Evolutionary conservation across 1,284 basidiomycete genomes (phyloP), one percentile per base, ranked within the genome.

Genomic region (Leccinum angustisporum): DNA sequence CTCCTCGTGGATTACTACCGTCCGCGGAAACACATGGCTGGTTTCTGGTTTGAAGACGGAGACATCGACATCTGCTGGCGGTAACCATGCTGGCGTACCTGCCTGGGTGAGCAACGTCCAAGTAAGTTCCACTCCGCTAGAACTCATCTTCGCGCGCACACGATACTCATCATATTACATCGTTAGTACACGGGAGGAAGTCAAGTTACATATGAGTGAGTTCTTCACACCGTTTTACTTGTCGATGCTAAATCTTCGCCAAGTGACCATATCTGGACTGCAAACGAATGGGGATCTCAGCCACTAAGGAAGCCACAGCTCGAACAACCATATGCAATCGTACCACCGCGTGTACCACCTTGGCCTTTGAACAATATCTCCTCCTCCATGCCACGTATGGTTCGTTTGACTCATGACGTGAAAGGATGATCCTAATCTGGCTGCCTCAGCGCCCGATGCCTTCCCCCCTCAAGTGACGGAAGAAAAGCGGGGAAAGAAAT

Each of bases 371-470:
- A 63, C 61, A 67, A 73, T 33, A 72, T 74, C 16, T 59, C 71
- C 5, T 65, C 72, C 13, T 68, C 73, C 14, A 73, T 73, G 72
- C 74, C 73, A 56, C 72, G 74, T 73, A 74, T 58, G 61, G 58
- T 36, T 60, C 54, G 48, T 63, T 57, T 50, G 7, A 7, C 27
- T 60, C 31, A n/a, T 53, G 10, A 7, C 30, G 4, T 38, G 48
- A 30, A 58, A 50, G 6, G 5, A n/a, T 57, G 27, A 56, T 46
- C 63, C 61, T 57, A 59, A 63, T 59, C 6, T 18, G 61, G 54
- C 31, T 25, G 33, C 58, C 63, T 60, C 56, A 73, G 72, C 72
- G 3, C 72, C 72, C 1, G 72, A 76, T 57, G 73, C 69, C 2
- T 75, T 73, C 61, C 68, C 69, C 53, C 63, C 64, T 59, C 63